These are phyloP conservation scores for Alternaria arborescens DNA, from an alignment of 2,329 filamentous ascomycete species.

Conservation along the genomic window DNA sequence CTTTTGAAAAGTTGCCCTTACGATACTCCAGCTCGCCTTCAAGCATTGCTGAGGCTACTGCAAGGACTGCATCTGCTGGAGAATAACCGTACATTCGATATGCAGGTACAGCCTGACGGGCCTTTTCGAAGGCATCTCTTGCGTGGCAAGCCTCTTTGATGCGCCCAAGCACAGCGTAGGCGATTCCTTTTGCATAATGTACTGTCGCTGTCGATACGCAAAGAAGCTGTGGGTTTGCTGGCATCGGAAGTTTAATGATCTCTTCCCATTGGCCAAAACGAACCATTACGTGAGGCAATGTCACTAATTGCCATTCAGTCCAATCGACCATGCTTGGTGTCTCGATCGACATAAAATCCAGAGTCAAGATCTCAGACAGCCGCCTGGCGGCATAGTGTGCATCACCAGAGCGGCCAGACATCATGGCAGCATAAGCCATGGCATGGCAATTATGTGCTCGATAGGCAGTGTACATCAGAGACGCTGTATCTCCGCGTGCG, in stretches of 20 bases:
- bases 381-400: constrained; percentile 6
- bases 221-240: not conserved
- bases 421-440: constrained; percentile 11
- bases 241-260: not conserved
- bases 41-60: not conserved
- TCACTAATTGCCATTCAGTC: constrained; percentile 14
- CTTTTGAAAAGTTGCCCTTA: not conserved
- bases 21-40: constrained; percentile 10
- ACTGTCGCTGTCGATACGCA: constrained; percentile 2
- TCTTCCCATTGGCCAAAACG: constrained; percentile 15
- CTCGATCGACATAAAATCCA: constrained; percentile 10
- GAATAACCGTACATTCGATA: no score
- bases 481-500: not conserved
- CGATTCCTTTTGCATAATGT: constrained; percentile 5
- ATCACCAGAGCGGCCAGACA: constrained; percentile 4
- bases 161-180: constrained; percentile 3
- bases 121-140: not conserved
- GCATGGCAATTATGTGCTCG: constrained; percentile 14
- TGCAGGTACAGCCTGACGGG: not conserved
- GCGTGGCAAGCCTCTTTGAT: not conserved
- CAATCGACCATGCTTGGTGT: constrained; percentile 14
- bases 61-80: no score
- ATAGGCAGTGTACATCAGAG: constrained; percentile 11
- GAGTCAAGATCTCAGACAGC: not conserved
- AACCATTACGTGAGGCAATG: constrained; percentile 11